These are phyloP conservation scores for Perilla frutescens DNA, from an alignment of 257 asterid species.

Conservation along the genomic window DNA sequence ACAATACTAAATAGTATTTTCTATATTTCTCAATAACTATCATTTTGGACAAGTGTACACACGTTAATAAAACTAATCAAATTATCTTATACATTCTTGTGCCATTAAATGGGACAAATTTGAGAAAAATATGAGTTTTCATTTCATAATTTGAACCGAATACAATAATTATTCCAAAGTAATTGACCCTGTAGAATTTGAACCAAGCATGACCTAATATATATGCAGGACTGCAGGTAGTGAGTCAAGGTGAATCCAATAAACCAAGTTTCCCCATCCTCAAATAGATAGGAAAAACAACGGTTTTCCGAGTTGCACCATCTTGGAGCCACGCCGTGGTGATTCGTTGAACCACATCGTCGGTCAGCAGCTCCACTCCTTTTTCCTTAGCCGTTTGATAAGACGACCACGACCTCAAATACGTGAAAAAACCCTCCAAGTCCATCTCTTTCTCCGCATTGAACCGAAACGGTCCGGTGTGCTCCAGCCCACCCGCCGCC, in stretches of 20 bases:
- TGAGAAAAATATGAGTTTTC: no score
- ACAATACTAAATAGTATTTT: not conserved
- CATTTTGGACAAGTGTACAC: no score
- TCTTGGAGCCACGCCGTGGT: conserved; percentile 69
- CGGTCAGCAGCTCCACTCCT: conserved; percentile 68
- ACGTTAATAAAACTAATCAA: not conserved
- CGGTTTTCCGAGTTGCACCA: conserved; percentile 47
- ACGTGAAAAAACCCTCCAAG: conserved; percentile 54
- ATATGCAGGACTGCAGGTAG: no score
- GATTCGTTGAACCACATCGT: conserved; percentile 51
- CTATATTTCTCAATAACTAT: no score
- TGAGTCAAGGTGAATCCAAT: conserved; percentile 29
- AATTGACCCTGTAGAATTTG: no score
- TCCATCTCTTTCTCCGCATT: conserved; percentile 58
- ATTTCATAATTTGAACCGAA: no score
- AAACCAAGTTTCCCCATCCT: conserved; percentile 78
- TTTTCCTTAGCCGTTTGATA: conserved; percentile 74
- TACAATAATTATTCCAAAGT: no score
- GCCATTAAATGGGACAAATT: no score
- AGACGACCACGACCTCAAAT: conserved; percentile 76
- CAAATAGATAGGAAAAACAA: conserved; percentile 58
- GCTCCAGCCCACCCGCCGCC: conserved; percentile 60
- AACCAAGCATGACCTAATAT: no score
- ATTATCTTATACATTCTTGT: no score
- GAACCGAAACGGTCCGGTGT: conserved; percentile 70